Evolutionary conservation across 2,329 filamentous ascomycete genomes (phyloP).

Genomic region (Ceratocystis harringtonii): DNA sequence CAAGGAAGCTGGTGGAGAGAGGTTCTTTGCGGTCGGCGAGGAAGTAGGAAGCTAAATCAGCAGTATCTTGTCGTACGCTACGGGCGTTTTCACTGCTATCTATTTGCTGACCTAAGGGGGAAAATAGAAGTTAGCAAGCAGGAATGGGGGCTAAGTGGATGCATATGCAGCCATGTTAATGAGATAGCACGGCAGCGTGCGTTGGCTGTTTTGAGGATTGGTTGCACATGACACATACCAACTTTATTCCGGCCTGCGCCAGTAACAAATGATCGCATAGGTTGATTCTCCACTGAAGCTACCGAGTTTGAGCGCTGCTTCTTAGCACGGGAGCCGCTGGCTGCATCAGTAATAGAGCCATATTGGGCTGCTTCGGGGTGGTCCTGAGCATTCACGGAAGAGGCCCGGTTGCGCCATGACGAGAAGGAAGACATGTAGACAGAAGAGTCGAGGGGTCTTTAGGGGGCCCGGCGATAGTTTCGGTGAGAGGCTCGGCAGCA

Average conservation of each 20-base stretch:
- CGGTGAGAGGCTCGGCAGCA: not conserved
- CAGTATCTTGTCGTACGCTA: constrained; percentile 71
- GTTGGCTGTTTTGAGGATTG: not conserved
- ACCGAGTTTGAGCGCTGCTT: constrained; percentile 25
- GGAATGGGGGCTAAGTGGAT: not conserved
- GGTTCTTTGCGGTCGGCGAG: constrained; percentile 45
- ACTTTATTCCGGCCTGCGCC: constrained; percentile 45
- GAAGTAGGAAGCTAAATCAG: constrained; percentile 70
- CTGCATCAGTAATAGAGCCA: constrained; percentile 16
- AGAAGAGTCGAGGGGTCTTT: not conserved
- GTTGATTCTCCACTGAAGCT: constrained; percentile 26
- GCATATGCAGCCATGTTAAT: constrained; percentile 1
- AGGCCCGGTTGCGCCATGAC: constrained; percentile 31
- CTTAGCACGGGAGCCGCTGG: not conserved
- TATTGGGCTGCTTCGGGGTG: constrained; percentile 19
- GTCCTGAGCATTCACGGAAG: constrained; percentile 19
- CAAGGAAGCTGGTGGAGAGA: constrained; percentile 20
- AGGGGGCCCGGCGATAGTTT: not conserved
- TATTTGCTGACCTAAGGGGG: constrained; percentile 27
- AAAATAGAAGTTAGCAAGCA: not conserved
- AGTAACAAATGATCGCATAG: constrained; percentile 57
- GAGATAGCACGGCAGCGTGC: not conserved
- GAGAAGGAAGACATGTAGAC: constrained; percentile 26
- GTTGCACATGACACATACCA: constrained; percentile 34
- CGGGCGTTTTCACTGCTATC: constrained; percentile 62